phyloP scores from a whole-genome alignment of 169 alveolate species.

The Plasmodium gonderi region DNA sequence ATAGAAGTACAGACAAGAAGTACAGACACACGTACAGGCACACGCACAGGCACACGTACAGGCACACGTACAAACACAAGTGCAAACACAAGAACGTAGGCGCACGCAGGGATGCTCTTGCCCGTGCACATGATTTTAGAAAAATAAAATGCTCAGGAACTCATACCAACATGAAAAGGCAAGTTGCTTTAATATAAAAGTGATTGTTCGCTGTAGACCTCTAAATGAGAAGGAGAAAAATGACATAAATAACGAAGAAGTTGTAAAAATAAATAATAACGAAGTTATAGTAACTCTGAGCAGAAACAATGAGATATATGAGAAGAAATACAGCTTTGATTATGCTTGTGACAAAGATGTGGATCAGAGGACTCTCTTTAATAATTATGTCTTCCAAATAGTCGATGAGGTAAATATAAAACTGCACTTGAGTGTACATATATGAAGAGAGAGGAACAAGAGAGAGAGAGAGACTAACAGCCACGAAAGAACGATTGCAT shows the following conservation, averaged over 20 bases:
- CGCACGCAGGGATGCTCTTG: background rate
- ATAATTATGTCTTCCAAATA: slow-evolving; percentile 86
- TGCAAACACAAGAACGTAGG: background rate
- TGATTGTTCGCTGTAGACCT: slow-evolving; percentile 91
- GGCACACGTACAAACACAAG: background rate
- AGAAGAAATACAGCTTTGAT: slow-evolving; percentile 71
- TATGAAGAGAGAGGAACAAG: too few species aligned
- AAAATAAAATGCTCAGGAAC: slow-evolving; percentile 38
- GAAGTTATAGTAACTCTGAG: slow-evolving; percentile 77
- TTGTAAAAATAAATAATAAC: slow-evolving; percentile 74
- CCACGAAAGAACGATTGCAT: too few species aligned
- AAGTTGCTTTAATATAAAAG: slow-evolving; percentile 82
- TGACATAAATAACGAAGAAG: slow-evolving; percentile 63
- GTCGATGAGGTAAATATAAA: slow-evolving; percentile 91
- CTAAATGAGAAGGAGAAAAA: slow-evolving; percentile 84
- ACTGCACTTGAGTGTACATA: too few species aligned
- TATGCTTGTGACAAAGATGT: slow-evolving; percentile 72
- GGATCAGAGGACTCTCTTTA: slow-evolving; percentile 77
- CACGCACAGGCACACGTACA: background rate
- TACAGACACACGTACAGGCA: background rate
- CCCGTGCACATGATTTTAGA: background rate
- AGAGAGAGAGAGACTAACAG: too few species aligned
- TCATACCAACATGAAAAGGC: slow-evolving; percentile 59
- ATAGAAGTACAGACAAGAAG: too few species aligned
- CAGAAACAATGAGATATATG: slow-evolving; percentile 76